Conservation (phyloP, 805 yeast genomes). For the Saturnispora ahearnii region DNA sequence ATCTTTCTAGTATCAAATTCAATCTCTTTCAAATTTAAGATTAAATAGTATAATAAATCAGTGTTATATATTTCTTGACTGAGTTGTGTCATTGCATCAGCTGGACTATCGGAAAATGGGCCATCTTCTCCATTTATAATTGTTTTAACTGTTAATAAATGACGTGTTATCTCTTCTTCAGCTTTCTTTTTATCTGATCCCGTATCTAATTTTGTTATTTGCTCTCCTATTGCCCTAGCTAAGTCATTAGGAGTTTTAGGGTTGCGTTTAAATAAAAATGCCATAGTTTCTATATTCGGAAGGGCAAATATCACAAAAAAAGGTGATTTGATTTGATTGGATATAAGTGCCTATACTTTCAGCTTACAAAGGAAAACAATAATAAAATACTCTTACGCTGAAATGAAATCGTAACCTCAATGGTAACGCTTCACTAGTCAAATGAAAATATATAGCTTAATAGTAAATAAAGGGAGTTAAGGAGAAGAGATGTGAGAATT, state of each 20-base stretch:
- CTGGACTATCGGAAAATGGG: constrained; percentile 31
- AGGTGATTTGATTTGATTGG: neutral
- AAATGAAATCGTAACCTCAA: too few species aligned
- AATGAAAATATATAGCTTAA: too few species aligned
- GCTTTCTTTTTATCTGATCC: constrained; percentile 33
- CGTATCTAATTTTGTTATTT: constrained; percentile 50
- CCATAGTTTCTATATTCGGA: constrained; percentile 38
- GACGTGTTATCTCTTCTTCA: constrained; percentile 67
- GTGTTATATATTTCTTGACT: constrained; percentile 72
- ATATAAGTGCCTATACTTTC: too few species aligned
- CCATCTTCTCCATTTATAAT: constrained; percentile 43
- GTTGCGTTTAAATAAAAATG: constrained; percentile 82
- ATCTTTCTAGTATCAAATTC: constrained; percentile 90
- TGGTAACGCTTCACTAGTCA: too few species aligned
- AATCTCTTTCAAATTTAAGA: constrained; percentile 50
- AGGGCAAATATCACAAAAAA: neutral
- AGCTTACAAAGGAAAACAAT: too few species aligned
- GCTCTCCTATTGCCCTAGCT: constrained; percentile 67
- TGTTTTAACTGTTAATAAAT: constrained; percentile 53
- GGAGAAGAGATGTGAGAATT: too few species aligned
- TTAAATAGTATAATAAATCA: constrained; percentile 57
- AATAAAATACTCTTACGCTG: too few species aligned
- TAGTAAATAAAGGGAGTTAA: too few species aligned
- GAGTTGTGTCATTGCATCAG: constrained; percentile 65
- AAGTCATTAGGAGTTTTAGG: constrained; percentile 87